phyloP scores from a whole-genome alignment of 768 basidiomycete genomes.

The Fistulinella prunicolor region DNA sequence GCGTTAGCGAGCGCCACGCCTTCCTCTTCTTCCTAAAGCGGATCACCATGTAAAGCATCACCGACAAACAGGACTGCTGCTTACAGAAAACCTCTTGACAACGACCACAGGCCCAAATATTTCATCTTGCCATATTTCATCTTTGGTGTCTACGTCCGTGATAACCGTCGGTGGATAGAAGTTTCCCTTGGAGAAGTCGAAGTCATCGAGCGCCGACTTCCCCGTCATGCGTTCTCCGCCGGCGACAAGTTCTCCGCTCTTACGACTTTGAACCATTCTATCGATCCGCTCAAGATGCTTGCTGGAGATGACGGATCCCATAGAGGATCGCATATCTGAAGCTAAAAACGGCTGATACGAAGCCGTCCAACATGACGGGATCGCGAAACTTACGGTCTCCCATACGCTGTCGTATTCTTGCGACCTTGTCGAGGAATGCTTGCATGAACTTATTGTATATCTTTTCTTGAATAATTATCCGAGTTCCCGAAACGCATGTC shows the following conservation, averaged over 20 bases:
- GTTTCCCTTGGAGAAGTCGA: constrained; percentile 65
- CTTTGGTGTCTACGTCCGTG: constrained; percentile 49
- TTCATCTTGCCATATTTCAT: constrained; percentile 79
- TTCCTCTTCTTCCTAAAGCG: constrained; percentile 54
- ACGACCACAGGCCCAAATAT: constrained; percentile 86
- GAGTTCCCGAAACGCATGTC: constrained; percentile 88
- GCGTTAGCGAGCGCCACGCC: constrained; percentile 69
- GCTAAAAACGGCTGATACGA: constrained; percentile 40
- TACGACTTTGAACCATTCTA: constrained; percentile 46
- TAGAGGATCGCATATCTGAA: constrained; percentile 62
- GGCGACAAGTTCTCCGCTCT: constrained; percentile 47
- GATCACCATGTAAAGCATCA: neutral
- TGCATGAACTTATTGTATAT: constrained; percentile 70
- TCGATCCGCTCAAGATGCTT: constrained; percentile 66
- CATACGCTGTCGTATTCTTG: constrained; percentile 64
- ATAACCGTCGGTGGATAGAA: constrained; percentile 85
- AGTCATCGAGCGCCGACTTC: constrained; percentile 61
- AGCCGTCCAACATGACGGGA: neutral
- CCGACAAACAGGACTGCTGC: constrained; percentile 22
- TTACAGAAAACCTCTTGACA: constrained; percentile 51
- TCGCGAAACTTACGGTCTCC: constrained; percentile 63
- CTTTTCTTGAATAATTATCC: constrained; percentile 68
- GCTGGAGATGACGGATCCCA: constrained; percentile 78
- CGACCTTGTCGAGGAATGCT: constrained; percentile 58
- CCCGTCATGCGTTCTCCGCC: constrained; percentile 70